Conservation (phyloP, 805 yeast genomes). For the Saccharomycodes ludwigii region DNA sequence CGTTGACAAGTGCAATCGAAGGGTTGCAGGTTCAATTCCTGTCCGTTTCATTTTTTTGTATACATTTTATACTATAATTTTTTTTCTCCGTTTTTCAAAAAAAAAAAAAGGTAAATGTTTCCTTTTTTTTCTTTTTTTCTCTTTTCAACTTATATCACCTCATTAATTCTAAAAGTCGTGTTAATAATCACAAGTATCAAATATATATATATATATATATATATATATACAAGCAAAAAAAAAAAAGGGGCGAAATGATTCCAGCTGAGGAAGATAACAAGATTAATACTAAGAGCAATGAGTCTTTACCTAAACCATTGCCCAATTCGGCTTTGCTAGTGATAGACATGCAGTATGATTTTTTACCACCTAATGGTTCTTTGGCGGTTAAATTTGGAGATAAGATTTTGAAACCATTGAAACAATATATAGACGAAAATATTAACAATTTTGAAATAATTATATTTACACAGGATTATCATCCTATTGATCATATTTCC, state of each 20-base stretch:
- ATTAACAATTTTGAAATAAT: constrained; percentile 46
- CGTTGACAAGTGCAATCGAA: constrained; percentile 49
- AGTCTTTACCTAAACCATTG: background rate
- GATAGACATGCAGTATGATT: constrained; percentile 79
- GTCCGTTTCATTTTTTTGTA: constrained; percentile 40
- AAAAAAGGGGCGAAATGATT: background rate
- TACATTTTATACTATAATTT: background rate
- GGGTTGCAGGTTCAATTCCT: constrained; percentile 69
- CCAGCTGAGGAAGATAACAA: background rate
- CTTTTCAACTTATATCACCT: constrained; percentile 2
- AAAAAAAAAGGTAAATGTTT: background rate
- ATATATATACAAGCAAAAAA: background rate
- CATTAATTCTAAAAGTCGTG: background rate
- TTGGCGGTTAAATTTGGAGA: constrained; percentile 63
- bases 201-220: background rate
- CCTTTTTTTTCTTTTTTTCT: constrained; percentile 14
- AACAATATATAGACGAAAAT: constrained; percentile 29
- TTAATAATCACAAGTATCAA: background rate
- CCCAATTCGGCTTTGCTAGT: constrained; percentile 47
- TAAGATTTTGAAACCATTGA: constrained; percentile 39
- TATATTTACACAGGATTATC: constrained; percentile 82
- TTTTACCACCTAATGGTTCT: constrained; percentile 67
- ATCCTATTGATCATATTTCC: constrained; percentile 65
- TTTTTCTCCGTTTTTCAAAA: background rate
- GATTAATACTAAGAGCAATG: background rate